Evolutionary conservation across 148 eudicot genomes (phyloP), one percentile per base, ranked within the genome.

Genomic region (Rhododendron molle): DNA sequence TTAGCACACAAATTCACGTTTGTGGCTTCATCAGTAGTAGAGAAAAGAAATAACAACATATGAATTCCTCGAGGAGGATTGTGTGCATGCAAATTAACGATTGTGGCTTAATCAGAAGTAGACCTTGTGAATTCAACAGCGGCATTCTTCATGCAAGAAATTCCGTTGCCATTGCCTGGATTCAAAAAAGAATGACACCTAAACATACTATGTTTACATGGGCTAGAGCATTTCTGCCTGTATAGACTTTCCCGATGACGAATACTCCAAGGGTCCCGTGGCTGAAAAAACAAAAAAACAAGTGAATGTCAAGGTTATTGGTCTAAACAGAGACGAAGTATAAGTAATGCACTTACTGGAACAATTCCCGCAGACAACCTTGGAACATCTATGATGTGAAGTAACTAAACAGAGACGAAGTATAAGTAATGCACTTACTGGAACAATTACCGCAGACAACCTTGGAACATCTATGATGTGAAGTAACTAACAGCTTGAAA

Each of bases 41-140:
- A 49, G 20, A 47, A 38, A 43, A 72, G 72, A 83, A 38, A 15
- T 1, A 52, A 52, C 21, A 83, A 47, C 30, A 49, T 32, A 72
- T 23, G 69, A 54, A 80, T 11, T 74, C 43, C 40, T 32, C 32
- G 21, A 76, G 50, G 21, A 71, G 80, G 7, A 80, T 52, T 30
- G 30, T 14, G 23, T 5, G 69, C 28, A 49, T 58, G 36, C 80
- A 44, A 10, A 76, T 78, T 85, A 78, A 81, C 5, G 71, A 18
- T 2, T n/a, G 40, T n/a, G 32, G 47, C 30, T 83, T 78, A 49
- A 83, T 67, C 43, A 65, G 23, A 80, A 56, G 46, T 47, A 56
- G 26, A 93, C 99, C 97, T 94, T 62, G 90, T 81, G 88, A 96
- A 89, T 76, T 92, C 90, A 26, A 81, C 81, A 65, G 96, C 87